Percentiles rank a stretch among this genome's conserved stretches.
These are phyloP conservation scores for Aristolochia californica DNA, from an alignment of 164 flowering plant genomes.

Conservation along the genomic window DNA sequence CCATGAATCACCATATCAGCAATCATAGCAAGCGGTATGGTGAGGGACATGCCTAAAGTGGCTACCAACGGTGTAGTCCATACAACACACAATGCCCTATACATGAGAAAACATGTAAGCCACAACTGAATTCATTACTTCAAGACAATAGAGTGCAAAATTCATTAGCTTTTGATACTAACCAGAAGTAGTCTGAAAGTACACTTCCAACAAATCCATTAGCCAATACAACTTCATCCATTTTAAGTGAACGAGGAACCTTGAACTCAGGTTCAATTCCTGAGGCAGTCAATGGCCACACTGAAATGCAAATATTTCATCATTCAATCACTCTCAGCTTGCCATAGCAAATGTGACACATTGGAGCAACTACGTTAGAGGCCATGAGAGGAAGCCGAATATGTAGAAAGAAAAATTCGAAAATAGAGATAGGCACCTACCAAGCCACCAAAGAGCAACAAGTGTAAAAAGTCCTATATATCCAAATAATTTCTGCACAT, in stretches of 20 bases:
- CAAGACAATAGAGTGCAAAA: constrained; percentile 3
- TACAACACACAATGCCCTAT: constrained; percentile 84
- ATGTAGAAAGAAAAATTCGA: neutral
- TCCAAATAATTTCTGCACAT: constrained; percentile 92
- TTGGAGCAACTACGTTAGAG: too few relatives aligned
- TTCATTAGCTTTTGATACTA: constrained; percentile 8
- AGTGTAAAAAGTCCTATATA: constrained; percentile 92
- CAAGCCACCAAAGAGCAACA: constrained; percentile 96
- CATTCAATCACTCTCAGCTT: too few relatives aligned
- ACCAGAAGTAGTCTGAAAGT: constrained; percentile 97
- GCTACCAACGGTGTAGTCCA: constrained; percentile 94
- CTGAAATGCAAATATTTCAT: constrained; percentile 29
- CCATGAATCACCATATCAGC: constrained; percentile 92
- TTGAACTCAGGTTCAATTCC: constrained; percentile 96
- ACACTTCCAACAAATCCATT: constrained; percentile 96
- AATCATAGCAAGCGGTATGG: constrained; percentile 88
- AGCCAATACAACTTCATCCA: constrained; percentile 86
- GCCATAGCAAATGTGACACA: too few relatives aligned
- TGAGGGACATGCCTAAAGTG: constrained; percentile 86
- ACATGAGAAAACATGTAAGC: neutral
- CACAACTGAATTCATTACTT: neutral
- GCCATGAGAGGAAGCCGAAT: too few relatives aligned
- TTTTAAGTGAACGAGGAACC: constrained; percentile 69
- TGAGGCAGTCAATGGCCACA: constrained; percentile 86
- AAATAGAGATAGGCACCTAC: constrained; percentile 33